phyloP scores from a whole-genome alignment of 805 yeast species.

The Ogataea paraovalis region DNA sequence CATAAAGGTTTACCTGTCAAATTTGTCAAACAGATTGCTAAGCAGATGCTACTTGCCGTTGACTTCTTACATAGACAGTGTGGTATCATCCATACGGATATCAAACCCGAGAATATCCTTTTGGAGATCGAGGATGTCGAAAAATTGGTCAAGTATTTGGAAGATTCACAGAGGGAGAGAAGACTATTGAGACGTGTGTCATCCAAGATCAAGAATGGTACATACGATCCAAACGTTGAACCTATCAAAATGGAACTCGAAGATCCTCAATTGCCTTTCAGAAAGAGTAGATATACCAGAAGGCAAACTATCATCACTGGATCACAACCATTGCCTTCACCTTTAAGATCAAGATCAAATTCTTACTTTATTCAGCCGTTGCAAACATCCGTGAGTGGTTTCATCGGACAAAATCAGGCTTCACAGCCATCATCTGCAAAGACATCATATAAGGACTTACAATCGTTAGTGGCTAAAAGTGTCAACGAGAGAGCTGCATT shows the following conservation, averaged over 20 bases:
- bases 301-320: conserved; percentile 79
- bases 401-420: conserved; percentile 13
- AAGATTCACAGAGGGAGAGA: conserved; percentile 36
- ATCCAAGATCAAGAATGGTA: conserved; percentile 19
- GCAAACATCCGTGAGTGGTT: conserved; percentile 12
- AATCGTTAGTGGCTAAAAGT: conserved; percentile 40
- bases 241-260: conserved; percentile 12
- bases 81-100: conserved; percentile 70
- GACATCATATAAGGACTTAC: conserved; percentile 23
- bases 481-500: conserved; percentile 29
- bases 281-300: conserved; percentile 44
- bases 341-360: conserved; percentile 52
- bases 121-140: conserved; percentile 53
- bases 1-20: conserved; percentile 46
- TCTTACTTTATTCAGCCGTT: conserved; percentile 28
- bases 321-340: conserved; percentile 90
- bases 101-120: conserved; percentile 69
- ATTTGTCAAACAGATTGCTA: conserved; percentile 54
- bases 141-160: conserved; percentile 42
- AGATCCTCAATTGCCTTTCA: conserved; percentile 20
- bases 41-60: conserved; percentile 50
- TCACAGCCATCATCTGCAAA: conserved; percentile 4
- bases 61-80: conserved; percentile 59
- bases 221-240: conserved; percentile 9
- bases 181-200: conserved; percentile 28